Evolutionary conservation across 2,329 filamentous ascomycete species (phyloP).

Genomic region (Aspergillus chevalieri): DNA sequence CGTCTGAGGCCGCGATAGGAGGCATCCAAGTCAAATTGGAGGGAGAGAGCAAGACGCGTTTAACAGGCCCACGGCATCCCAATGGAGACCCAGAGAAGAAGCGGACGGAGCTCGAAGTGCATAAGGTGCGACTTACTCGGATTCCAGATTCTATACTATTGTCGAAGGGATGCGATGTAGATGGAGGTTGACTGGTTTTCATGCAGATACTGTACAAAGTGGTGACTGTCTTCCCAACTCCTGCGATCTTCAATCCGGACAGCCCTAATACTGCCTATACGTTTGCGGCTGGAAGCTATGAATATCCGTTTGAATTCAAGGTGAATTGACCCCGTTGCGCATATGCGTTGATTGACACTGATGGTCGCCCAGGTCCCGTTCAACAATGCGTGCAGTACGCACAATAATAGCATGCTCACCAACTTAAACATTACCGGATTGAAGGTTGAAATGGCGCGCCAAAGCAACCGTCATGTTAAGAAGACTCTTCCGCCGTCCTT

Average conservation of each 20-base stretch:
- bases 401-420: slow-evolving; percentile 41
- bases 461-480: slow-evolving; percentile 62
- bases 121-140: slow-evolving; percentile 35
- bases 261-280: slow-evolving; percentile 36
- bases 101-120: slow-evolving; percentile 43
- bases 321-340: slow-evolving; percentile 16
- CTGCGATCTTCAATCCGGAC: slow-evolving; percentile 34
- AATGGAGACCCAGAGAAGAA: slow-evolving; percentile 42
- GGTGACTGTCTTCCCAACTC: slow-evolving; percentile 40
- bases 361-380: slow-evolving; percentile 37
- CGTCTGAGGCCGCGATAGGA: slow-evolving; percentile 38
- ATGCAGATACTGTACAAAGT: slow-evolving; percentile 45
- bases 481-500: slow-evolving; percentile 83
- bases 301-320: slow-evolving; percentile 47
- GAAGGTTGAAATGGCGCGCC: slow-evolving; percentile 40
- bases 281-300: slow-evolving; percentile 40
- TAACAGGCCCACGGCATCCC: slow-evolving; percentile 35
- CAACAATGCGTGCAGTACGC: slow-evolving; percentile 43
- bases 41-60: slow-evolving; percentile 43
- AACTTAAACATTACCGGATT: slow-evolving; percentile 42
- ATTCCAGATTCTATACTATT: not conserved
- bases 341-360: not conserved
- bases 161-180: not conserved
- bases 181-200: not conserved
- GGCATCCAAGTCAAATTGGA: slow-evolving; percentile 46